Evolutionary conservation across 169 alveolate genomes (phyloP).

Genomic region (Eimeria tenella): DNA sequence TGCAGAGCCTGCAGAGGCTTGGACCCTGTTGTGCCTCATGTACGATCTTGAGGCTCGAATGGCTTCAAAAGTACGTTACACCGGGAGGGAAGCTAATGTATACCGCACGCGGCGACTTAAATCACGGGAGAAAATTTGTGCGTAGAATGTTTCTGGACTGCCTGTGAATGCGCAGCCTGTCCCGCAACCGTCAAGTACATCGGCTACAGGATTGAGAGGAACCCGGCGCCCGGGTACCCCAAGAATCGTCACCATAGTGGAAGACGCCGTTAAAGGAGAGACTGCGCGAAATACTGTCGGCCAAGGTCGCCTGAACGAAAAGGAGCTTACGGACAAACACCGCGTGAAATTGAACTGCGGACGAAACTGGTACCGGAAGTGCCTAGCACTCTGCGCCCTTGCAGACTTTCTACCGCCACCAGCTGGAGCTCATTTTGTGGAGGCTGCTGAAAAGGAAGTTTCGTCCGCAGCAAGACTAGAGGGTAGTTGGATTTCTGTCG

Average conservation of each 20-base stretch:
- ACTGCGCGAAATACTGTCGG: neutral
- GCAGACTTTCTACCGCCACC: neutral
- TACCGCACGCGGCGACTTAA: too few relatives aligned
- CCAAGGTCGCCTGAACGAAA: neutral
- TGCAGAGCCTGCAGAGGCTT: slow-evolving; percentile 61
- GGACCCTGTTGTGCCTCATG: neutral
- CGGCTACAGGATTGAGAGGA: neutral
- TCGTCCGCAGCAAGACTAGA: slow-evolving; percentile 26
- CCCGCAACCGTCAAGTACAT: neutral
- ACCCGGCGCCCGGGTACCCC: neutral
- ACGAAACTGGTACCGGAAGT: slow-evolving; percentile 33
- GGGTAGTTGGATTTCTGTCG: slow-evolving; percentile 1
- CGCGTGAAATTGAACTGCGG: slow-evolving; percentile 38
- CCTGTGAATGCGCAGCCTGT: neutral
- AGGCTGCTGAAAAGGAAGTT: slow-evolving; percentile 10
- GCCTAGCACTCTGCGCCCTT: slow-evolving; percentile 13
- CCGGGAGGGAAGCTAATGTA: neutral
- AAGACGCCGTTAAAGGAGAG: neutral
- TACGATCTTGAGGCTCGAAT: slow-evolving; percentile 32
- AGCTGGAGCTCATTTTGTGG: neutral
- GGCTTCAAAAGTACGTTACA: neutral
- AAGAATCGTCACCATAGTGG: neutral
- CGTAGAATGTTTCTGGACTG: neutral
- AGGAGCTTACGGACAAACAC: neutral
- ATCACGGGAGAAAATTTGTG: neutral